phyloP scores from a whole-genome alignment of 352 stramenopile species.

The Saprolegnia diclina region DNA sequence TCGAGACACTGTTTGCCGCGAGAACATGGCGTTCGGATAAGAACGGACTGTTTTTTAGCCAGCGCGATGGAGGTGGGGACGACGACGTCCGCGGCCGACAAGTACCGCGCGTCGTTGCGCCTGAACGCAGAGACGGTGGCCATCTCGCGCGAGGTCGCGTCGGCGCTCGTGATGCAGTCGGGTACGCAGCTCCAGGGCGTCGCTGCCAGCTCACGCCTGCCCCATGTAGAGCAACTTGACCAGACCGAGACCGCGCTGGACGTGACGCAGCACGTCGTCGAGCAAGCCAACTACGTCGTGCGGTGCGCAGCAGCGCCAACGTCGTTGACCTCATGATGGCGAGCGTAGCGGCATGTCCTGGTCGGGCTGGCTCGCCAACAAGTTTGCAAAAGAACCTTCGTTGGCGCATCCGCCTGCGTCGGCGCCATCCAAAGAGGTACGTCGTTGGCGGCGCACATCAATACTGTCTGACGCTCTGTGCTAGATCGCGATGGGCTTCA shows the following conservation, averaged over 20 bases:
- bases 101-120: conserved; percentile 19
- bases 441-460: neutral
- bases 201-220: neutral
- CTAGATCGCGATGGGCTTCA: conserved; percentile 79
- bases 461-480: neutral
- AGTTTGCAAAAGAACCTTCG: conserved; percentile 39
- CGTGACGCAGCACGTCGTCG: conserved; percentile 19
- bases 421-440: neutral
- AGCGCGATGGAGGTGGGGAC: neutral
- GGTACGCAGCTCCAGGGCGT: neutral
- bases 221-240: conserved; percentile 14
- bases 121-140: conserved; percentile 16
- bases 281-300: conserved; percentile 26
- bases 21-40: too few species aligned
- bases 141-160: conserved; percentile 18
- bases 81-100: neutral
- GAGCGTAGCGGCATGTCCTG: conserved; percentile 34
- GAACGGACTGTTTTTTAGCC: too few species aligned
- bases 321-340: neutral
- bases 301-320: neutral
- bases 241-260: conserved; percentile 14
- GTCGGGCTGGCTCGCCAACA: conserved; percentile 76
- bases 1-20: too few species aligned
- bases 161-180: conserved; percentile 12
- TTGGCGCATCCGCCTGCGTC: neutral